Evolutionary conservation across 169 alveolate genomes (phyloP), one percentile per base, ranked within the genome.

Genomic region (Eimeria falciformis): DNA sequence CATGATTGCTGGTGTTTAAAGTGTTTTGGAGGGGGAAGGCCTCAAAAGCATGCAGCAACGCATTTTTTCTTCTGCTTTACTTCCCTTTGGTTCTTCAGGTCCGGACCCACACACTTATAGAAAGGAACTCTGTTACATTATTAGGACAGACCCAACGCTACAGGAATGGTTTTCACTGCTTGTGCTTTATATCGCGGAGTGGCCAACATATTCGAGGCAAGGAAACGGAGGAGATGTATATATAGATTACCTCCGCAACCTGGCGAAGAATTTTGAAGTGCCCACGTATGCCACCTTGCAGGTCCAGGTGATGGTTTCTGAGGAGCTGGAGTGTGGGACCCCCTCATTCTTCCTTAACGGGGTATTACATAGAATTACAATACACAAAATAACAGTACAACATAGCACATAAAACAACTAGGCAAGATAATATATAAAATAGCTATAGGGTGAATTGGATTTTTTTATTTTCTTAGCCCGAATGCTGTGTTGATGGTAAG

Each of bases 101-200:
- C 85, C 85, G 18, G 65, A 71, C 50, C 92, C 92, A 7, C 87
- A 87, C 46, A 47, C 69, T 23, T 87, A 68, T 45, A 71, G 92
- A 25, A 69, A 25, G 85, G 92, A 87, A 78, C 75, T 87, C 23
- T 87, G 92, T n/a, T 58, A 73, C 65, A 68, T 87, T 43, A 62
- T 87, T 56, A 14, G 92, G 78, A 53, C 29, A 14, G 92, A 87
- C 78, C 37, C 69, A 3, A 62, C 65, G 78, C 40, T 87, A 45
- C 79, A 87, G 78, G 79, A 56, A 7, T 87, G 92, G 92, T 87
- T 29, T 55, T 85, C 92, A 4, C 65, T 87, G 43, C 69, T 87
- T 56, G 92, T 87, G 23, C 92, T 87, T 29, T 87, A 71, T 58
- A 65, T 87, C 11, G 92, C 92, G 71, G 92, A 87, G 86, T 87